Percentiles rank a stretch among this genome's conserved stretches.
Conservation (phyloP, 2,329 filamentous ascomycete genomes). For the Phialocephala subalpina region DNA sequence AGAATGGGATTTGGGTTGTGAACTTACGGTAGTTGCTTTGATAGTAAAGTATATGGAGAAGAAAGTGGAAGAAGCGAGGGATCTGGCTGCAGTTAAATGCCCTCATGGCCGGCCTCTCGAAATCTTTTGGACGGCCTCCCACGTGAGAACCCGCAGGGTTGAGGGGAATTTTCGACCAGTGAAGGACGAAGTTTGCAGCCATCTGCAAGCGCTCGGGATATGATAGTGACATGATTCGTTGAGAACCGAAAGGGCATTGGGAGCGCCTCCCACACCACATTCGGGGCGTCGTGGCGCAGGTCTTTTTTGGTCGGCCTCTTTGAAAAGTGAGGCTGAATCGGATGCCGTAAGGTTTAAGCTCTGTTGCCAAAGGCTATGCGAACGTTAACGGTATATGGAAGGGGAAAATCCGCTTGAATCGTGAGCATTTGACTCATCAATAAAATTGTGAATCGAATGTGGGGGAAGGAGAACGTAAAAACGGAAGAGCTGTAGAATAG, state of each 20-base stretch:
- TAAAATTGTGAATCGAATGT: too few species aligned
- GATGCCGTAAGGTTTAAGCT: too few species aligned
- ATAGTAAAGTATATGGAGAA: not conserved
- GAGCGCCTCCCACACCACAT: not conserved
- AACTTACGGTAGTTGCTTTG: too few species aligned
- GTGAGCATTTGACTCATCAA: too few species aligned
- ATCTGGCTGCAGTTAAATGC: not conserved
- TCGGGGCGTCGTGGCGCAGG: not conserved
- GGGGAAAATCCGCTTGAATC: too few species aligned
- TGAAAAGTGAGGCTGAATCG: not conserved
- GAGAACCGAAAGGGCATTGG: not conserved
- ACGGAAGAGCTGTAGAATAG: too few species aligned
- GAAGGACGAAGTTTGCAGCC: not conserved
- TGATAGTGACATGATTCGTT: not conserved
- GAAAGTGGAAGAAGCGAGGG: not conserved
- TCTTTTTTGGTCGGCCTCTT: not conserved
- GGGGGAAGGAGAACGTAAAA: too few species aligned
- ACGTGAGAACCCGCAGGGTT: not conserved
- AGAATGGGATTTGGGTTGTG: too few species aligned
- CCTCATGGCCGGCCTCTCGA: slow-evolving; percentile 8
- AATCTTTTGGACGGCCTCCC: not conserved
- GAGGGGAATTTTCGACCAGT: not conserved
- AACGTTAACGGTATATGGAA: too few species aligned
- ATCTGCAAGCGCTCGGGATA: not conserved
- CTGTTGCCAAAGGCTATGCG: too few species aligned